phyloP scores from a whole-genome alignment of 805 yeast genomes.

The Monosporozyma yasuniensis region DNA sequence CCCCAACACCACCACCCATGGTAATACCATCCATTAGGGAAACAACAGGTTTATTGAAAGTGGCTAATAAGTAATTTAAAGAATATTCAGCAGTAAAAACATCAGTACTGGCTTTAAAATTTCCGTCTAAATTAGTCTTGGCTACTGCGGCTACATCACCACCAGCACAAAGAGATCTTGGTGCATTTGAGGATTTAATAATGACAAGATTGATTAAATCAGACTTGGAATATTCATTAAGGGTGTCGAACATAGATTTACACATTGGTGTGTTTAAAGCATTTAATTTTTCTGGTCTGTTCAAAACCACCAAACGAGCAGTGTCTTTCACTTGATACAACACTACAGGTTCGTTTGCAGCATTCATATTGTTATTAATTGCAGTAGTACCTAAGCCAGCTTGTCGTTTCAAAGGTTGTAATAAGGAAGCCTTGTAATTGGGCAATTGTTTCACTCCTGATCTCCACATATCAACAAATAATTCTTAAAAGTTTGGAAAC shows the following conservation, averaged over 20 bases:
- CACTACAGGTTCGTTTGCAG: conserved; percentile 9
- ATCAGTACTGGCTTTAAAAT: conserved; percentile 42
- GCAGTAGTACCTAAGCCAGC: not conserved
- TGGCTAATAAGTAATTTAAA: conserved; percentile 67
- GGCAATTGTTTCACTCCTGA: not conserved
- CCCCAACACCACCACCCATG: conserved; percentile 97
- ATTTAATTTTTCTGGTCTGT: conserved; percentile 76
- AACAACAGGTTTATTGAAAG: conserved; percentile 83
- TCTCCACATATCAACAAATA: not conserved
- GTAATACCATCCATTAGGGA: conserved; percentile 84
- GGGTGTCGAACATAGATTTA: conserved; percentile 56
- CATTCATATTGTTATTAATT: not conserved
- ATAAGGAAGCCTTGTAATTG: not conserved
- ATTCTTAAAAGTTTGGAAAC: not conserved
- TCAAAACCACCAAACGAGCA: conserved; percentile 65
- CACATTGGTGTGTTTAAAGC: conserved; percentile 77
- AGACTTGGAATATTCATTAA: conserved; percentile 68
- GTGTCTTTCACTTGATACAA: conserved; percentile 30
- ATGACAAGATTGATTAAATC: conserved; percentile 55
- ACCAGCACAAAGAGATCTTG: conserved; percentile 85
- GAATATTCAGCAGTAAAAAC: conserved; percentile 78
- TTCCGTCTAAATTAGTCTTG: conserved; percentile 40
- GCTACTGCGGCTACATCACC: conserved; percentile 89
- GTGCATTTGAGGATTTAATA: conserved; percentile 42
- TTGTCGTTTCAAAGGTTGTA: not conserved